Conservation (phyloP, 345 rosid species). For the Alliaria petiolata region DNA sequence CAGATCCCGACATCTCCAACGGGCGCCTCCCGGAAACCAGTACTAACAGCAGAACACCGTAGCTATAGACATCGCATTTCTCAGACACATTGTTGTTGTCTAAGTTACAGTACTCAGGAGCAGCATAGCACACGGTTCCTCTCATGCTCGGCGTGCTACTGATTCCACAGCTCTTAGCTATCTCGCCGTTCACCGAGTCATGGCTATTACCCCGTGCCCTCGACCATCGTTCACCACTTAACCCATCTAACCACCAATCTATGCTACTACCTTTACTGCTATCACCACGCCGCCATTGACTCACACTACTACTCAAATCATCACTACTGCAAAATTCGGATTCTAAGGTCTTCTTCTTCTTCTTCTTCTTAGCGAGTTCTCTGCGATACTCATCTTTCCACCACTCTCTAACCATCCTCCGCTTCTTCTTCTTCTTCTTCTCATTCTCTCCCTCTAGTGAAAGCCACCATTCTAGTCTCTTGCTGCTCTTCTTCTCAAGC, state of each 20-base stretch:
- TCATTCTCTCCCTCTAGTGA: constrained; percentile 72
- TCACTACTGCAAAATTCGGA: constrained; percentile 36
- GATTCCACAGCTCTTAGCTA: constrained; percentile 71
- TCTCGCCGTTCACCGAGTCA: constrained; percentile 73
- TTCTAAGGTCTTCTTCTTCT: constrained; percentile 39
- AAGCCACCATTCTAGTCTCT: constrained; percentile 89
- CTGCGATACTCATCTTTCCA: constrained; percentile 97
- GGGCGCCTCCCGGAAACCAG: constrained; percentile 89
- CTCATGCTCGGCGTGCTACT: constrained; percentile 98
- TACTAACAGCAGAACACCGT: constrained; percentile 77
- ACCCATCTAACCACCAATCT: constrained; percentile 80
- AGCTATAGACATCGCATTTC: constrained; percentile 92
- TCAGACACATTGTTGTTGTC: constrained; percentile 55
- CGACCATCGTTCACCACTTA: constrained; percentile 66
- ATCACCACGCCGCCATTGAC: constrained; percentile 59
- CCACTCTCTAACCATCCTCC: constrained; percentile 89
- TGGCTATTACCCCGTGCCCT: constrained; percentile 51
- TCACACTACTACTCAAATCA: constrained; percentile 37
- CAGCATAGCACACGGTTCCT: constrained; percentile 90
- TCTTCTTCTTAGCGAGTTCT: constrained; percentile 63
- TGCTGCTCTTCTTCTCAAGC: constrained; percentile 44
- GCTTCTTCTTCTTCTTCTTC: constrained; percentile 49
- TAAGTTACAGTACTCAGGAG: constrained; percentile 73
- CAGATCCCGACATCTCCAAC: constrained; percentile 77
- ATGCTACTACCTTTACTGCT: constrained; percentile 63